These are phyloP conservation scores for Hypholoma fasciculare DNA, from an alignment of 768 basidiomycete species.

Conservation along the genomic window DNA sequence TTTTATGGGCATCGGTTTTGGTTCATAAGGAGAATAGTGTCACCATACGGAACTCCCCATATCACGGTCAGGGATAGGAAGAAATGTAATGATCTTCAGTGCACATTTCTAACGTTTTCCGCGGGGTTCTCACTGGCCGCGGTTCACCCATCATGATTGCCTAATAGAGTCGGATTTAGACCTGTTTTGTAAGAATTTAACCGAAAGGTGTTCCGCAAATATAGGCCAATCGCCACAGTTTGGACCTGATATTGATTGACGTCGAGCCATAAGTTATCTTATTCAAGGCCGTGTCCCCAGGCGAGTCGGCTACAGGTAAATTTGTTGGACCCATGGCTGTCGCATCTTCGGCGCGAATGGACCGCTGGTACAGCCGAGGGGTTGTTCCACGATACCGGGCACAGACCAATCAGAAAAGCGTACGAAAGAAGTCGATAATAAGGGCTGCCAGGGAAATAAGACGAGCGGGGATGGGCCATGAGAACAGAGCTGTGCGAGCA, in stretches of 20 bases:
- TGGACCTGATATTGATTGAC: constrained; percentile 16
- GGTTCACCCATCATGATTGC: constrained; percentile 17
- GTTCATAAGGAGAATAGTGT: constrained; percentile 37
- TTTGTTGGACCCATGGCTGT: constrained; percentile 1
- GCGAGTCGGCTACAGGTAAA: neutral
- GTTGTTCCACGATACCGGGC: neutral
- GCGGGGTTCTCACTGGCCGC: constrained; percentile 27
- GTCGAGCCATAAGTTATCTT: constrained; percentile 7
- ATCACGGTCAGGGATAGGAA: constrained; percentile 36
- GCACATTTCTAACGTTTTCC: constrained; percentile 24
- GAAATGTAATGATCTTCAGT: constrained; percentile 36
- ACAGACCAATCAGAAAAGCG: constrained; percentile 1
- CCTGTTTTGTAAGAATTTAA: constrained; percentile 14
- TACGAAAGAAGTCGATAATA: neutral
- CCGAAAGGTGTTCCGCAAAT: constrained; percentile 18
- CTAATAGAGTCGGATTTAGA: constrained; percentile 19
- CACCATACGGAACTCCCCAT: constrained; percentile 38
- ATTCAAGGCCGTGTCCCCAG: constrained; percentile 4
- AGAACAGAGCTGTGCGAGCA: neutral
- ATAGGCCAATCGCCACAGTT: constrained; percentile 17
- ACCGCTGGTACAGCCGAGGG: constrained; percentile 3
- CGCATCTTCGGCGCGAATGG: constrained; percentile 5
- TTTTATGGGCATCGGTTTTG: constrained; percentile 31
- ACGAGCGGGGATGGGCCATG: neutral
- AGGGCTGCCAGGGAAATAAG: neutral